Evolutionary conservation across 345 rosid species (phyloP).

Genomic region (Camelina sativa): DNA sequence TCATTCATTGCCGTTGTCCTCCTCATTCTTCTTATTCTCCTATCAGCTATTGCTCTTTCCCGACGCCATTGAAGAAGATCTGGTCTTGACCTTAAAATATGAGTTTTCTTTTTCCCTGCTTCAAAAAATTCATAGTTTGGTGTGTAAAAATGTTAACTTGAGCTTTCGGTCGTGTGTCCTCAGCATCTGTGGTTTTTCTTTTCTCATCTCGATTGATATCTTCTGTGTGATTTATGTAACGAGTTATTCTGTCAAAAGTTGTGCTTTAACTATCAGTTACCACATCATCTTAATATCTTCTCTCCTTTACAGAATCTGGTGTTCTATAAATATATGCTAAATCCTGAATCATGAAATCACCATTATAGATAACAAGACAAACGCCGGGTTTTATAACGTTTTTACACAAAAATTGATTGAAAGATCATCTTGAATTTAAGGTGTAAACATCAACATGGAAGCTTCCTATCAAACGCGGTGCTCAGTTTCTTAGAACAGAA

Average conservation of each 20-base stretch:
- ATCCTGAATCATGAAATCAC: constrained; percentile 11
- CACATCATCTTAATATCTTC: background rate
- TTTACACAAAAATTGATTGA: constrained; percentile 9
- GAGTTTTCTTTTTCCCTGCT: background rate
- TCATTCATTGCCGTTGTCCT: constrained; percentile 55
- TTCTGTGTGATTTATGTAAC: constrained; percentile 21
- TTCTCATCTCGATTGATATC: constrained; percentile 8
- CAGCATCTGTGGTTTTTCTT: constrained; percentile 1
- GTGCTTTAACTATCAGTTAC: constrained; percentile 13
- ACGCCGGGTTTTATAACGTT: background rate
- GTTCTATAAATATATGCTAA: constrained; percentile 11
- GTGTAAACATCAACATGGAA: background rate
- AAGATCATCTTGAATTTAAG: background rate
- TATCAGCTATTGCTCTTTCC: constrained; percentile 62
- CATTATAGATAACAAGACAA: background rate
- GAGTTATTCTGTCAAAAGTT: constrained; percentile 6
- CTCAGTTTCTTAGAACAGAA: background rate
- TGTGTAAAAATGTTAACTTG: constrained; percentile 28
- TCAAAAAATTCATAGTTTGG: constrained; percentile 8
- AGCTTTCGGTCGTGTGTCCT: constrained; percentile 21
- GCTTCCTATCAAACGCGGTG: constrained; percentile 1
- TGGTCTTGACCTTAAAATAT: background rate
- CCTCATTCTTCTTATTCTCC: constrained; percentile 53
- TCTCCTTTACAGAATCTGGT: background rate
- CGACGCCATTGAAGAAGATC: constrained; percentile 49